phyloP scores from a whole-genome alignment of 1,284 basidiomycete genomes.

The Leccinum angustisporum region DNA sequence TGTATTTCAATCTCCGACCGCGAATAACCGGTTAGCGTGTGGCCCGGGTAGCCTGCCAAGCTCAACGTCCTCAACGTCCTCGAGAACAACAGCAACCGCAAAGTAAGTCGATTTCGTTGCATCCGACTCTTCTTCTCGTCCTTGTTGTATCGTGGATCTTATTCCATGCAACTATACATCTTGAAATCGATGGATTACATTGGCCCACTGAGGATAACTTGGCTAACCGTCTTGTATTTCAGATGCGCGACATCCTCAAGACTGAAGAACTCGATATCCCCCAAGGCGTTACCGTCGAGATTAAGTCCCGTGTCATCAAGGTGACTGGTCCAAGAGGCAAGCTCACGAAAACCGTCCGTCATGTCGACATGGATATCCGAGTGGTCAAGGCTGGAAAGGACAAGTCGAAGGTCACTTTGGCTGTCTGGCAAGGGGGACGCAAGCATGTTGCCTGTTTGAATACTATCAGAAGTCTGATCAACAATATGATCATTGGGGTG shows the following conservation, averaged over 20 bases:
- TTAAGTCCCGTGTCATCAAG: conserved; percentile 88
- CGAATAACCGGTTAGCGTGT: conserved; percentile 22
- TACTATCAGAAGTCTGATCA: conserved; percentile 92
- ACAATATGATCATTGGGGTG: conserved; percentile 97
- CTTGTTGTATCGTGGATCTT: background rate
- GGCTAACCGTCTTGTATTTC: conserved; percentile 18
- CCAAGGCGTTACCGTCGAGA: conserved; percentile 76
- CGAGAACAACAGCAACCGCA: conserved; percentile 29
- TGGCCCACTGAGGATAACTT: conserved; percentile 20
- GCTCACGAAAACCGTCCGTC: conserved; percentile 88
- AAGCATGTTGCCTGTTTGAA: conserved; percentile 99
- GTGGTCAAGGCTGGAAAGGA: conserved; percentile 69
- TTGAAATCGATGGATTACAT: conserved; percentile 34
- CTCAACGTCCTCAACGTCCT: conserved; percentile 18
- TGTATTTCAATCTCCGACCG: conserved; percentile 34
- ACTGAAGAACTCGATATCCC: conserved; percentile 94
- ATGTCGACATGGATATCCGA: conserved; percentile 96
- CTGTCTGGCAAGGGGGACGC: conserved; percentile 97
- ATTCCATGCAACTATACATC: conserved; percentile 5
- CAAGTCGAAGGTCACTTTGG: conserved; percentile 78
- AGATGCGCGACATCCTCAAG: conserved; percentile 92
- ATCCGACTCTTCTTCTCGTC: background rate
- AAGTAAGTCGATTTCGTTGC: conserved; percentile 24
- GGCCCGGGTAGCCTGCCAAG: background rate
- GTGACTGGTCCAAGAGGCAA: conserved; percentile 90